Conservation (phyloP, 2,329 filamentous ascomycete genomes). For the Coleophoma eucalyptorum region DNA sequence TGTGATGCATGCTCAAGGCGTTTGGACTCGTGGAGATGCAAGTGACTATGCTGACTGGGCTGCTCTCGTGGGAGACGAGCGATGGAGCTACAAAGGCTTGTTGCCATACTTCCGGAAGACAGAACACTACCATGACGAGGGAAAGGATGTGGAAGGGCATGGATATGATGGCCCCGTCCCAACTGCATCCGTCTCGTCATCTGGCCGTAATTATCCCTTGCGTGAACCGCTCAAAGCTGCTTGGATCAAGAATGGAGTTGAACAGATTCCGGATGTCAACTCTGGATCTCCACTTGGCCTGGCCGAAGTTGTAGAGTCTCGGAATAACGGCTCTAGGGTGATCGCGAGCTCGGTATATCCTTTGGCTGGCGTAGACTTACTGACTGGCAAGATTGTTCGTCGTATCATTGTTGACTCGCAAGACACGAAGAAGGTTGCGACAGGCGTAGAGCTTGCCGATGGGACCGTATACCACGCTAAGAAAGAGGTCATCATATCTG, state of each 20-base stretch:
- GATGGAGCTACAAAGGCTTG: conserved; percentile 42
- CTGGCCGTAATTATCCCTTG: conserved; percentile 34
- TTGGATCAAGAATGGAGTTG: conserved; percentile 31
- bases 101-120: conserved; percentile 39
- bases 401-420: conserved; percentile 16
- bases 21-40: conserved; percentile 38
- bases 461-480: background rate
- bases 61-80: conserved; percentile 31
- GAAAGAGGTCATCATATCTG: conserved; percentile 41
- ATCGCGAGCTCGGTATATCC: conserved; percentile 22
- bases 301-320: conserved; percentile 26
- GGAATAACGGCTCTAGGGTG: conserved; percentile 23
- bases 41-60: conserved; percentile 44
- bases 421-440: background rate
- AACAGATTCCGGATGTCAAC: conserved; percentile 21
- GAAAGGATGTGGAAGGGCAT: conserved; percentile 18
- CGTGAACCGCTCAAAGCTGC: conserved; percentile 30
- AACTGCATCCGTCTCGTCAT: conserved; percentile 15
- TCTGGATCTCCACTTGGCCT: conserved; percentile 25
- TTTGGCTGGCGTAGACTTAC: conserved; percentile 18
- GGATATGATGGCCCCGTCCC: conserved; percentile 26
- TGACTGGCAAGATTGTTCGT: conserved; percentile 20
- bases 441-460: conserved; percentile 7
- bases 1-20: conserved; percentile 18
- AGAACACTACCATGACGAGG: conserved; percentile 24